A percentile compares a stretch with the other conserved stretches of the same genome.
phyloP scores from a whole-genome alignment of 805 yeast species.

The Pichia manshurica region DNA sequence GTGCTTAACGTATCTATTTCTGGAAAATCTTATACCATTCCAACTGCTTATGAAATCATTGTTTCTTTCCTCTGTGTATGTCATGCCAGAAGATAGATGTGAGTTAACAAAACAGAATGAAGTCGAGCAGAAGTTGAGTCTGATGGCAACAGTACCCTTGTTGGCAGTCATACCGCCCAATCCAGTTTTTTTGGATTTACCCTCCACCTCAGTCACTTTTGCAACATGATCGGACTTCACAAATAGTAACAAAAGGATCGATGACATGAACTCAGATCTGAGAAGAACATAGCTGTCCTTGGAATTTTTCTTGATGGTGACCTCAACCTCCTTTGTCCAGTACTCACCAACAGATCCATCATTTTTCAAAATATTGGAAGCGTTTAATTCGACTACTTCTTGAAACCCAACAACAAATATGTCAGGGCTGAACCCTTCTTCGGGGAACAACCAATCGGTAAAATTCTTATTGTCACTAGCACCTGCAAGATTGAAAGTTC shows the following conservation, averaged over 20 bases:
- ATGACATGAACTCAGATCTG: slow-evolving; percentile 71
- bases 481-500: slow-evolving; percentile 88
- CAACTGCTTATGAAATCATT: slow-evolving; percentile 74
- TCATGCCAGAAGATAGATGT: slow-evolving; percentile 90
- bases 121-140: slow-evolving; percentile 77
- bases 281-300: slow-evolving; percentile 49
- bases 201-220: slow-evolving; percentile 76
- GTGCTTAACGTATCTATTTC: slow-evolving; percentile 70
- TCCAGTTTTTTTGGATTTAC: slow-evolving; percentile 93
- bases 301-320: slow-evolving; percentile 46
- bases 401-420: slow-evolving; percentile 87
- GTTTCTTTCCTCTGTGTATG: slow-evolving; percentile 76
- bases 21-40: slow-evolving; percentile 69
- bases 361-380: slow-evolving; percentile 82
- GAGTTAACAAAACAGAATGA: slow-evolving; percentile 81
- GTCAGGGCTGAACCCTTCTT: slow-evolving; percentile 57
- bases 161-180: slow-evolving; percentile 96
- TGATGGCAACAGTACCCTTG: slow-evolving; percentile 92
- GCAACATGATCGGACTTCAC: slow-evolving; percentile 44
- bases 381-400: slow-evolving; percentile 88
- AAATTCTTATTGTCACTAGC: slow-evolving; percentile 52
- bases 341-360: slow-evolving; percentile 70
- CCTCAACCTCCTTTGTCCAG: slow-evolving; percentile 70
- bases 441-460: slow-evolving; percentile 77
- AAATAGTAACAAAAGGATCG: slow-evolving; percentile 58